Conservation (phyloP, 2,329 filamentous ascomycete genomes). For the Pseudogymnoascus sp. region DNA sequence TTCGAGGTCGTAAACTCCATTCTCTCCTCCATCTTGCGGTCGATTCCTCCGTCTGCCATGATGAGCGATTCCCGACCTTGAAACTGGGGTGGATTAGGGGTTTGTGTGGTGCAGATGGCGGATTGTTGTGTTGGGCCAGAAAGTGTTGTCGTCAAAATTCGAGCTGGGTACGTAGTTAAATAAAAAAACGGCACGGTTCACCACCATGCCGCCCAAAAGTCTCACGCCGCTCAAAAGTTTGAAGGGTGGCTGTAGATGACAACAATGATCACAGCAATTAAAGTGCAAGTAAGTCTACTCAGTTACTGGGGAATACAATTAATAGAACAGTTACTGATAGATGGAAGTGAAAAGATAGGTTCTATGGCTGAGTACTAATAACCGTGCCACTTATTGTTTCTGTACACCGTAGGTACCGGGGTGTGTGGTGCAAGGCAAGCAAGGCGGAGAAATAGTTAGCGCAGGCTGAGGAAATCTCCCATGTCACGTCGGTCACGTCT, state of each 20-base stretch:
- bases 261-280: too few relatives aligned
- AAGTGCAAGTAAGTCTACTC: too few relatives aligned
- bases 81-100: neutral
- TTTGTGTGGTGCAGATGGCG: neutral
- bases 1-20: conserved; percentile 99
- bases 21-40: conserved; percentile 87
- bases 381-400: too few relatives aligned
- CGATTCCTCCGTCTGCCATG: conserved; percentile 82
- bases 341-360: too few relatives aligned
- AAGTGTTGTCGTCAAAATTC: conserved; percentile 5
- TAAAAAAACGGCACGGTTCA: too few relatives aligned
- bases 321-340: too few relatives aligned
- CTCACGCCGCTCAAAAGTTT: too few relatives aligned
- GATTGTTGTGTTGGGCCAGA: neutral
- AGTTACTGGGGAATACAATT: too few relatives aligned
- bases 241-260: too few relatives aligned
- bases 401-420: neutral
- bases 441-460: conserved; percentile 11
- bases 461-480: conserved; percentile 5
- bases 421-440: neutral
- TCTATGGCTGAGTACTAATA: too few relatives aligned
- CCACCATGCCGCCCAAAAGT: too few relatives aligned
- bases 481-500: neutral
- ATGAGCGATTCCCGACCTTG: conserved; percentile 17
- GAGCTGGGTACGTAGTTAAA: neutral